phyloP scores from a whole-genome alignment of 768 basidiomycete species.

The Polyporus arcularius region DNA sequence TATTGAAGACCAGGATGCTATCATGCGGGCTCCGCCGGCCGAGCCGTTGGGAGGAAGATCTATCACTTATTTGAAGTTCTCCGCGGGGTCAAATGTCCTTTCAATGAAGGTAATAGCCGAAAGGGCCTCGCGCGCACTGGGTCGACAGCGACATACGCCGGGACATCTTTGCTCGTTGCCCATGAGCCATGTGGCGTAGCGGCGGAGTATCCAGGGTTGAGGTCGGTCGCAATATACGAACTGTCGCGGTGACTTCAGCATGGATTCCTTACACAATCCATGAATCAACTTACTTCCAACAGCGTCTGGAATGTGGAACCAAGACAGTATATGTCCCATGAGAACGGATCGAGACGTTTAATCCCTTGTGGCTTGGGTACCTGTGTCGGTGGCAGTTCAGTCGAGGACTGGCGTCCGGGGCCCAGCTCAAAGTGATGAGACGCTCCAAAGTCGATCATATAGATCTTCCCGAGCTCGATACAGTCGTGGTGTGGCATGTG shows the following conservation, averaged over 20 bases:
- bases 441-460: not conserved
- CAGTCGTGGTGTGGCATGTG: not conserved
- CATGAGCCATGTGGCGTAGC: not conserved
- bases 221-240: not conserved
- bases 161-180: not conserved
- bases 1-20: no score
- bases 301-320: not conserved
- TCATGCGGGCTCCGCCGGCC: no score
- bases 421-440: no score
- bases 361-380: not conserved
- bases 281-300: no score
- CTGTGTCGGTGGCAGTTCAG: not conserved
- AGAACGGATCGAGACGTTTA: not conserved
- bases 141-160: not conserved
- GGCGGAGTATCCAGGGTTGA: not conserved
- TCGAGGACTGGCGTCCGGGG: not conserved
- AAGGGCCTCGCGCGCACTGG: no score
- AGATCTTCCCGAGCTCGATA: not conserved
- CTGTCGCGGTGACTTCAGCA: not conserved
- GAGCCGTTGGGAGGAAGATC: no score
- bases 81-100: no score
- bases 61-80: no score
- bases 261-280: no score
- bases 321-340: conserved; percentile 4
- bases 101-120: no score